These are phyloP conservation scores for Colletotrichum sp. DNA, from an alignment of 2,329 filamentous ascomycete genomes.

Conservation along the genomic window DNA sequence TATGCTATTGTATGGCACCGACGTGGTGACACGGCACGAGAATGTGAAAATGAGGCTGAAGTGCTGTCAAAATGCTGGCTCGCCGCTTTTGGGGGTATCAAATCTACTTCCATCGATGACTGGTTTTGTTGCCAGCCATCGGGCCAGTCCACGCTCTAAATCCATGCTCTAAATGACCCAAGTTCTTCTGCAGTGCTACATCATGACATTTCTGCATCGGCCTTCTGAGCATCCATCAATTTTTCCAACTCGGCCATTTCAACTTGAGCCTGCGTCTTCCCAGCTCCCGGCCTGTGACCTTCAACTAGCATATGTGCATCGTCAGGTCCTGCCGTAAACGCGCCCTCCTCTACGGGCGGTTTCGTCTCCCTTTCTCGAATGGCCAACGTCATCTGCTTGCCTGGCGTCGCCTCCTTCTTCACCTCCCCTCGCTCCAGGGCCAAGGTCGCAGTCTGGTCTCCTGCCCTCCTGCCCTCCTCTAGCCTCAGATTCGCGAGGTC, in stretches of 20 bases:
- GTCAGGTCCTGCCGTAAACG: constrained; percentile 19
- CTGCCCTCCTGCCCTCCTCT: constrained; percentile 45
- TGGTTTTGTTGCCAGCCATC: background rate
- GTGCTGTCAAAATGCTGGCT: background rate
- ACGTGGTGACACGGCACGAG: background rate
- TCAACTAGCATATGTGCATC: constrained; percentile 54
- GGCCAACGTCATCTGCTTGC: constrained; percentile 48
- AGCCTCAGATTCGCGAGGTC: constrained; percentile 49
- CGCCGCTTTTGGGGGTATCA: constrained; percentile 13
- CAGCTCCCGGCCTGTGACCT: constrained; percentile 44
- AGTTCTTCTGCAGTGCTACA: background rate
- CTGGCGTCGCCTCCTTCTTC: constrained; percentile 4
- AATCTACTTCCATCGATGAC: background rate
- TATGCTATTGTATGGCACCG: background rate
- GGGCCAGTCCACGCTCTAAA: background rate
- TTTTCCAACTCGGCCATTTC: constrained; percentile 21
- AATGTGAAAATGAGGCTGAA: background rate
- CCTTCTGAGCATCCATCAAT: constrained; percentile 27
- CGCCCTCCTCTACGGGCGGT: constrained; percentile 27
- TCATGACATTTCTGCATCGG: background rate
- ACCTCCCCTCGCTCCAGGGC: constrained; percentile 55
- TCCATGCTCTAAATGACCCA: background rate
- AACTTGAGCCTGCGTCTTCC: constrained; percentile 31
- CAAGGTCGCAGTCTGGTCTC: constrained; percentile 46
- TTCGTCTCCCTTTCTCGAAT: constrained; percentile 57